Conservation (phyloP, 768 basidiomycete genomes). For the Tricholoma furcatifolium region DNA sequence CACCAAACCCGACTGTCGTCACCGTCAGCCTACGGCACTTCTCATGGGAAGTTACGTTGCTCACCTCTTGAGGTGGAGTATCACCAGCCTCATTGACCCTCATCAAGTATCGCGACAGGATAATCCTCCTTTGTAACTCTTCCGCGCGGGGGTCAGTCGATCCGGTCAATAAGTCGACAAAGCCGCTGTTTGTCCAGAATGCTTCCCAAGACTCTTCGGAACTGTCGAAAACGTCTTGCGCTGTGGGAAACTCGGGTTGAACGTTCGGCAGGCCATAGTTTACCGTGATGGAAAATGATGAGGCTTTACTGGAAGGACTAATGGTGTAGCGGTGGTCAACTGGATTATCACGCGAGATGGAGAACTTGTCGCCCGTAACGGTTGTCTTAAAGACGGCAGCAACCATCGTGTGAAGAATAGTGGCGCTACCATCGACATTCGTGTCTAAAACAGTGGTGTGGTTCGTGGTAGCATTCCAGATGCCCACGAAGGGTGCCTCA, state of each 20-base stretch:
- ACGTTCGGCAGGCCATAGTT: constrained; percentile 20
- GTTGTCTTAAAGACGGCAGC: constrained; percentile 41
- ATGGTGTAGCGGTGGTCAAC: constrained; percentile 47
- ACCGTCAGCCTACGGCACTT: not conserved
- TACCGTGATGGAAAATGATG: constrained; percentile 36
- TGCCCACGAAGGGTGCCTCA: constrained; percentile 56
- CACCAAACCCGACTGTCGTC: constrained; percentile 47
- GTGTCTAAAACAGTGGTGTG: constrained; percentile 43
- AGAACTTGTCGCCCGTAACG: constrained; percentile 37
- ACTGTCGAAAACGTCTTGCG: constrained; percentile 27
- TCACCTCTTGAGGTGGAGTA: constrained; percentile 56
- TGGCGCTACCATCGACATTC: constrained; percentile 25
- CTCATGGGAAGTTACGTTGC: constrained; percentile 6
- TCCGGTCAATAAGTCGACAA: constrained; percentile 50
- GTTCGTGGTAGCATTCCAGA: constrained; percentile 43
- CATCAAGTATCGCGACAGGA: constrained; percentile 56
- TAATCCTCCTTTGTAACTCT: constrained; percentile 56
- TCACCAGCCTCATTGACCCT: constrained; percentile 59
- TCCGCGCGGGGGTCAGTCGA: constrained; percentile 49
- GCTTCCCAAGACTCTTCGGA: constrained; percentile 40
- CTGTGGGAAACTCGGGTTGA: constrained; percentile 15
- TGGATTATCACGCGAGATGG: constrained; percentile 41
- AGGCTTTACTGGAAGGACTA: constrained; percentile 24
- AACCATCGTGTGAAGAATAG: constrained; percentile 42
- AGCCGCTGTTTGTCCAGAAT: constrained; percentile 49